These are phyloP conservation scores for Cylindrotheca fusiformis DNA, from an alignment of 108 stramenopile genomes.

Conservation along the genomic window DNA sequence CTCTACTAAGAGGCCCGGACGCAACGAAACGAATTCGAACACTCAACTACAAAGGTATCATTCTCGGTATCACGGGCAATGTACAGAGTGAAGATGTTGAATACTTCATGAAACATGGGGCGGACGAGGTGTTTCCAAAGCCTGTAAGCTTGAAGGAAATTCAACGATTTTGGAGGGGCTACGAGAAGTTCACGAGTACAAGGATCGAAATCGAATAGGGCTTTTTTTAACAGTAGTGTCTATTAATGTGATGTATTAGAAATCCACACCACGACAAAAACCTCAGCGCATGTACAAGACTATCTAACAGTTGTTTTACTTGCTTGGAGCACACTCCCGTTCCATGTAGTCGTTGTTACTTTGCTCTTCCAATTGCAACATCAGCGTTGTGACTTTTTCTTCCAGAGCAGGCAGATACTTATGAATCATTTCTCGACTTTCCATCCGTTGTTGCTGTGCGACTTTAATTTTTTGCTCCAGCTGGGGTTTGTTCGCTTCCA, in stretches of 20 bases:
- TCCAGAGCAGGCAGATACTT: conserved; percentile 57
- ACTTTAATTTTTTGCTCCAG: conserved; percentile 52
- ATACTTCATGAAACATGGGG: conserved; percentile 29
- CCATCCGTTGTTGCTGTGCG: conserved; percentile 48
- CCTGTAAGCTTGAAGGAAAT: conserved; percentile 15
- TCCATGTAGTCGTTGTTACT: not conserved
- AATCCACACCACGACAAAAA: not conserved
- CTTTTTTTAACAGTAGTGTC: too few species aligned
- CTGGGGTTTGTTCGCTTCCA: conserved; percentile 61
- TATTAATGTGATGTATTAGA: not conserved
- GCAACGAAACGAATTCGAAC: conserved; percentile 32
- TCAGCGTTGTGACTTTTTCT: conserved; percentile 60
- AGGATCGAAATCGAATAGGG: not conserved
- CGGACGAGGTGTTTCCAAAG: conserved; percentile 36
- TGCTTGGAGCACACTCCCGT: not conserved
- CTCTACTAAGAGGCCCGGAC: conserved; percentile 37
- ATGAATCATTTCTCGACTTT: conserved; percentile 42
- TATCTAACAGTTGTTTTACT: not conserved
- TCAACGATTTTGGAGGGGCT: not conserved
- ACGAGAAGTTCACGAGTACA: not conserved
- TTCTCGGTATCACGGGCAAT: conserved; percentile 49
- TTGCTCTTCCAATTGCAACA: conserved; percentile 53
- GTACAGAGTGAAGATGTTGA: conserved; percentile 37
- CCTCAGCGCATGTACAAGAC: not conserved
- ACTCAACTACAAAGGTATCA: conserved; percentile 27